phyloP scores from a whole-genome alignment of 179 eudicot genomes.

The Silene noctiflora region DNA sequence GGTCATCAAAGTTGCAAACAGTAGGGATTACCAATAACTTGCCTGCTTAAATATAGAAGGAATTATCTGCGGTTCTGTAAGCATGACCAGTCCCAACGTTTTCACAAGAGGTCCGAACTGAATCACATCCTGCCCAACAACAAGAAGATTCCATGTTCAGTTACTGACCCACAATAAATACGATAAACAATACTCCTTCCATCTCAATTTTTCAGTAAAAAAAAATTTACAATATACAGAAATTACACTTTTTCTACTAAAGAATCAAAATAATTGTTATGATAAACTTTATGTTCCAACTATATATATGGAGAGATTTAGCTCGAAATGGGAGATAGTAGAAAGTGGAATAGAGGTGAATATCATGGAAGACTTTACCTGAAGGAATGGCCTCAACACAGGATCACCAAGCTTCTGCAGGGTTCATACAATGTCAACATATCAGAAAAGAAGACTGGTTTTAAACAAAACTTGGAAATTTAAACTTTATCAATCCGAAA shows the following conservation, averaged over 20 bases:
- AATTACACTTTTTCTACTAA: background rate
- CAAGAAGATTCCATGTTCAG: constrained; percentile 9
- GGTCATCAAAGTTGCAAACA: background rate
- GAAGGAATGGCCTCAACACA: constrained; percentile 93
- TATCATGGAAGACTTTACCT: constrained; percentile 42
- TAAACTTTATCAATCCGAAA: background rate
- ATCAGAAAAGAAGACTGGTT: background rate
- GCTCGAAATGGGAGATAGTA: background rate
- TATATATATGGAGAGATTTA: background rate
- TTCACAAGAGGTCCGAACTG: constrained; percentile 95
- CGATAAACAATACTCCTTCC: too few species aligned
- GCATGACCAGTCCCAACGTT: constrained; percentile 89
- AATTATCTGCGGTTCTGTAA: constrained; percentile 67
- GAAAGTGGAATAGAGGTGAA: background rate
- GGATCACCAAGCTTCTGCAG: constrained; percentile 90
- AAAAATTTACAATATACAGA: background rate
- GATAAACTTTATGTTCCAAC: background rate
- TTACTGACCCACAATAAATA: background rate
- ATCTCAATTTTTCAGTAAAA: background rate
- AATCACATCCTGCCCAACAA: constrained; percentile 72
- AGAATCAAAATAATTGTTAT: background rate
- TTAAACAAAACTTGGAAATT: too few species aligned
- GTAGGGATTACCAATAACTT: constrained; percentile 5
- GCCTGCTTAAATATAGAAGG: constrained; percentile 97
- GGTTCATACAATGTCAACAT: constrained; percentile 14